phyloP scores from a whole-genome alignment of 2,329 filamentous ascomycete species.

The Phialophora verrucosa region DNA sequence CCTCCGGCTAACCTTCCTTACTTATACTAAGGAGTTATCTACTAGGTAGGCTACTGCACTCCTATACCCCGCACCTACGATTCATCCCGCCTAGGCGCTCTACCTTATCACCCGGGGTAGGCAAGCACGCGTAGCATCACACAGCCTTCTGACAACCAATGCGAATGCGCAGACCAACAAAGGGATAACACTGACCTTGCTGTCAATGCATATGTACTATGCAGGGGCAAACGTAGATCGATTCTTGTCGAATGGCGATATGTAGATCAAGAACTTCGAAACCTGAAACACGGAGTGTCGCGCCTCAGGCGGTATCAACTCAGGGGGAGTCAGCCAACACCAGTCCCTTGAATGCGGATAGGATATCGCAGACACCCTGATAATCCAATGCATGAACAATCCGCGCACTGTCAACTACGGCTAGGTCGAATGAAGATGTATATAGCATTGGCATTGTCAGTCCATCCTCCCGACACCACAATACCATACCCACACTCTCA shows the following conservation, averaged over 20 bases:
- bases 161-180: not conserved
- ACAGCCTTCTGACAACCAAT: constrained; percentile 3
- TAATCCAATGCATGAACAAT: constrained; percentile 12
- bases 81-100: too few species aligned
- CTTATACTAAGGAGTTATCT: too few species aligned
- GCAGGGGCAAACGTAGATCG: constrained; percentile 16
- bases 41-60: too few species aligned
- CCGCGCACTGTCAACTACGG: not conserved
- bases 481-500: constrained; percentile 2
- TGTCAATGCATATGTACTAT: constrained; percentile 3
- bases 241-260: constrained; percentile 17
- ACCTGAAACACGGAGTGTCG: constrained; percentile 22
- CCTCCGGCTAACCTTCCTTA: too few species aligned
- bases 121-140: not conserved
- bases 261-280: constrained; percentile 7
- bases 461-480: not conserved
- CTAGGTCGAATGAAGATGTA: not conserved
- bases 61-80: too few species aligned
- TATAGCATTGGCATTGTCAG: constrained; percentile 4
- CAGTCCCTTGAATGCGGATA: constrained; percentile 31
- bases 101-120: too few species aligned
- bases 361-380: constrained; percentile 28
- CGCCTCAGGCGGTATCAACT: constrained; percentile 7
- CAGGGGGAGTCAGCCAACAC: constrained; percentile 13
- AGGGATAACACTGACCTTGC: not conserved